phyloP scores from a whole-genome alignment of 2,329 filamentous ascomycete species.

The Penicillium capsulatum region DNA sequence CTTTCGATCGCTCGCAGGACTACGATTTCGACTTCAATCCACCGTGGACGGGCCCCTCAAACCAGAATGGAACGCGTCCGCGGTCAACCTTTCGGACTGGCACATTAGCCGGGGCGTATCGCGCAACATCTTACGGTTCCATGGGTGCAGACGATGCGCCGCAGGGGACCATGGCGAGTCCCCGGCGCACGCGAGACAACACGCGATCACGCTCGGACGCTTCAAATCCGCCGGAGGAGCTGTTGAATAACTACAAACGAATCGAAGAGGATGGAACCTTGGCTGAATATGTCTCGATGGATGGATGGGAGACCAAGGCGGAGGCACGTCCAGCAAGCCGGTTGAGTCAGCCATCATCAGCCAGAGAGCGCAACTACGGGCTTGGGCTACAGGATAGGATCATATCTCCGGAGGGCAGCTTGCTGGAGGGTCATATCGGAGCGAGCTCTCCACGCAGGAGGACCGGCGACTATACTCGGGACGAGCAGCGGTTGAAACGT shows the following conservation, averaged over 20 bases:
- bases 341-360: conserved; percentile 24
- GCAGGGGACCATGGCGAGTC: conserved; percentile 28
- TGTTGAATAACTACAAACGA: conserved; percentile 38
- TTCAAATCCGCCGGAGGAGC: conserved; percentile 38
- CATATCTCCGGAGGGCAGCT: conserved; percentile 30
- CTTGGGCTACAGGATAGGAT: conserved; percentile 15
- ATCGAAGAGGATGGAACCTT: conserved; percentile 39
- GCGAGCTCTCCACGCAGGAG: conserved; percentile 34
- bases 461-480: conserved; percentile 33
- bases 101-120: conserved; percentile 40
- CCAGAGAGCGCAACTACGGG: conserved; percentile 16
- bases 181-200: conserved; percentile 24
- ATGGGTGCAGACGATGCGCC: conserved; percentile 24
- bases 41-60: conserved; percentile 28
- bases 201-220: conserved; percentile 28
- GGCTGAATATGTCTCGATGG: conserved; percentile 32
- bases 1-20: conserved; percentile 31
- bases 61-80: conserved; percentile 27
- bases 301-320: conserved; percentile 23
- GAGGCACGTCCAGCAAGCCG: conserved; percentile 16
- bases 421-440: conserved; percentile 29
- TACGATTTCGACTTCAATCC: conserved; percentile 28
- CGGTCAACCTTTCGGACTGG: conserved; percentile 36
- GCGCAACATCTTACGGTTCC: conserved; percentile 30
- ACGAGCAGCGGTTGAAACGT: conserved; percentile 39